A percentile compares a stretch with the other conserved stretches of the same genome.
phyloP scores from a whole-genome alignment of 495 filamentous ascomycete genomes.

The Daldinia bambusicola region DNA sequence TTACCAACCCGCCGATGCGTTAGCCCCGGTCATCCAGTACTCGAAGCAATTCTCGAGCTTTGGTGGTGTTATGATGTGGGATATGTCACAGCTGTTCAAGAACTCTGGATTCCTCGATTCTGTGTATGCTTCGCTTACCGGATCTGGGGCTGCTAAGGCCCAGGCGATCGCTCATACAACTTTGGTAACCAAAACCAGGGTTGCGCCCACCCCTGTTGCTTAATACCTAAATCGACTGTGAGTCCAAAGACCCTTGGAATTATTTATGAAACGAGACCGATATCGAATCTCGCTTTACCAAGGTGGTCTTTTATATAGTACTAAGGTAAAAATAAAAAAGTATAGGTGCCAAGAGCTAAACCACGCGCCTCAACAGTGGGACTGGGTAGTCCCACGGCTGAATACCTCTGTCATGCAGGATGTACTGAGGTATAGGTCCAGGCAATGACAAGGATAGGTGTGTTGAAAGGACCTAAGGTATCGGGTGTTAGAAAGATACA shows the following conservation, averaged over 20 bases:
- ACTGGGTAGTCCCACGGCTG: too few species aligned
- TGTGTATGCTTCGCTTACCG: conserved; percentile 47
- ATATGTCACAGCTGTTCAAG: conserved; percentile 68
- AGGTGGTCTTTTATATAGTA: not conserved
- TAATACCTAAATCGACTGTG: conserved; percentile 53
- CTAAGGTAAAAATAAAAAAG: conserved; percentile 37
- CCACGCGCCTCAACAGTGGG: too few species aligned
- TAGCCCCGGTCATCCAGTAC: conserved; percentile 62
- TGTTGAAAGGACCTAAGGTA: not conserved
- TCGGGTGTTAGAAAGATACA: too few species aligned
- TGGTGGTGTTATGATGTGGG: conserved; percentile 80
- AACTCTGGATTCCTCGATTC: conserved; percentile 67
- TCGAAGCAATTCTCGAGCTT: conserved; percentile 67
- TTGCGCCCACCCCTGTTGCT: conserved; percentile 39
- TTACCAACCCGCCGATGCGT: conserved; percentile 59
- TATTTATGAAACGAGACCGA: not conserved
- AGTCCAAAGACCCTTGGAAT: conserved; percentile 13
- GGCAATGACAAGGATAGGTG: not conserved
- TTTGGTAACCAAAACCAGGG: conserved; percentile 32
- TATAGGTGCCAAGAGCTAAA: conserved; percentile 4
- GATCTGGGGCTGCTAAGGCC: conserved; percentile 25
- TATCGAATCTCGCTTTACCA: not conserved
- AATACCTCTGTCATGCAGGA: too few species aligned
- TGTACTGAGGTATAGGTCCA: not conserved
- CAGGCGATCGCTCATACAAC: conserved; percentile 25